These are phyloP conservation scores for Fraxinus sp. DNA, from an alignment of 305 asterid genomes.

Conservation along the genomic window DNA sequence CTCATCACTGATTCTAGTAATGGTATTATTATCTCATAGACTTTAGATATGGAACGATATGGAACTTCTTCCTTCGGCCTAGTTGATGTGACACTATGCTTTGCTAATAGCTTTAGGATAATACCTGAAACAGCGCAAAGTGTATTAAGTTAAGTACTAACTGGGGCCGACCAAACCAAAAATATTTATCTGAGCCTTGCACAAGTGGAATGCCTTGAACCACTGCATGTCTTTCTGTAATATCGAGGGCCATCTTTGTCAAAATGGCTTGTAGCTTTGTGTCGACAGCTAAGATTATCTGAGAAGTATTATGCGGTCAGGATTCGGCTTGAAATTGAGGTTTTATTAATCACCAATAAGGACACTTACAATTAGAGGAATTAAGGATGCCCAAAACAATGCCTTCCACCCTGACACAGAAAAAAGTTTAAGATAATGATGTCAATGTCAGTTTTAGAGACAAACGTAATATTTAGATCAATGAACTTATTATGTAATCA, in stretches of 20 bases:
- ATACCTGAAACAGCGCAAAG: slow-evolving; percentile 84
- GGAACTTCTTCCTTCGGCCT: neutral
- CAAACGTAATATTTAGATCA: neutral
- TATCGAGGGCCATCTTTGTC: slow-evolving; percentile 83
- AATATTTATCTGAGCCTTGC: slow-evolving; percentile 73
- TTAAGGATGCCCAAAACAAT: slow-evolving; percentile 82
- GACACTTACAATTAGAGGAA: slow-evolving; percentile 76
- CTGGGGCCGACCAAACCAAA: slow-evolving; percentile 81
- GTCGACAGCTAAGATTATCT: slow-evolving; percentile 87
- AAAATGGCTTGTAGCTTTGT: slow-evolving; percentile 83
- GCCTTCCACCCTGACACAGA: slow-evolving; percentile 71
- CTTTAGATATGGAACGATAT: neutral
- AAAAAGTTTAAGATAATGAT: neutral
- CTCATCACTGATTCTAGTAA: neutral
- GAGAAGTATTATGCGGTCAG: slow-evolving; percentile 19
- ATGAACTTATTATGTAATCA: neutral
- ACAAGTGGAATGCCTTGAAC: slow-evolving; percentile 96
- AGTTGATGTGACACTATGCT: neutral
- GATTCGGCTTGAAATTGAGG: slow-evolving; percentile 1
- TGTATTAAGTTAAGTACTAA: slow-evolving; percentile 78
- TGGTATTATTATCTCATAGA: neutral
- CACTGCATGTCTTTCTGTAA: slow-evolving; percentile 76
- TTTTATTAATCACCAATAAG: neutral
- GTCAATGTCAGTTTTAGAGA: neutral
- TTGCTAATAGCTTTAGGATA: neutral